Conservation (phyloP, 2,329 filamentous ascomycete genomes). For the Microcyclosporella mali region DNA sequence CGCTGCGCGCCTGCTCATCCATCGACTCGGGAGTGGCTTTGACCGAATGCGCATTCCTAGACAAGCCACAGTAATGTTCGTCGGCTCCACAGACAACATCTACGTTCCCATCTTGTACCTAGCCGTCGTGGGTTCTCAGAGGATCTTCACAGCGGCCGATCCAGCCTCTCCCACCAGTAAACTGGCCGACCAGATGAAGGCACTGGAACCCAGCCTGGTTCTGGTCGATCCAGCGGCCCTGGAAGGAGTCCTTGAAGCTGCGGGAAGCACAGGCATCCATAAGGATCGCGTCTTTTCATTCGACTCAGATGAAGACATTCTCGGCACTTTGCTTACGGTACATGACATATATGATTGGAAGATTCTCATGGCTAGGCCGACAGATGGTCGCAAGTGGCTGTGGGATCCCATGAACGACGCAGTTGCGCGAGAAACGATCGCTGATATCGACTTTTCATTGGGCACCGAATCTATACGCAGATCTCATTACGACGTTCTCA, state of each 20-base stretch:
- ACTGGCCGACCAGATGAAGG: conserved; percentile 66
- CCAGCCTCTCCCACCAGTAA: conserved; percentile 64
- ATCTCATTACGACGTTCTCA: too few species aligned
- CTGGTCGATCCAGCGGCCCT: conserved; percentile 53
- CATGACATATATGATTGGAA: conserved; percentile 45
- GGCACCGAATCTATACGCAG: conserved; percentile 45
- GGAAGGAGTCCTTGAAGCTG: conserved; percentile 61
- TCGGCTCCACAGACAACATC: neutral
- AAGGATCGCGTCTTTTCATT: conserved; percentile 58
- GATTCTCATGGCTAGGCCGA: conserved; percentile 48
- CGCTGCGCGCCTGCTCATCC: neutral
- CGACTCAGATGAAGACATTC: conserved; percentile 45
- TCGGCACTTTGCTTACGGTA: conserved; percentile 1
- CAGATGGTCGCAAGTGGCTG: conserved; percentile 51
- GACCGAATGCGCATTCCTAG: neutral
- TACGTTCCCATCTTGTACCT: neutral
- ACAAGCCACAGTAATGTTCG: neutral
- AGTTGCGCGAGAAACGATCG: conserved; percentile 48
- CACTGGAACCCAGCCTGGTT: conserved; percentile 63
- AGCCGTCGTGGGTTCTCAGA: conserved; percentile 42
- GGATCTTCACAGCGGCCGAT: conserved; percentile 71
- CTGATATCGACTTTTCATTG: conserved; percentile 72
- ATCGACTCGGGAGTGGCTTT: neutral
- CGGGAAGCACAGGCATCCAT: conserved; percentile 51
- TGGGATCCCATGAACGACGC: conserved; percentile 56